phyloP scores from a whole-genome alignment of 768 basidiomycete species.

The Pisolithus tinctorius region DNA sequence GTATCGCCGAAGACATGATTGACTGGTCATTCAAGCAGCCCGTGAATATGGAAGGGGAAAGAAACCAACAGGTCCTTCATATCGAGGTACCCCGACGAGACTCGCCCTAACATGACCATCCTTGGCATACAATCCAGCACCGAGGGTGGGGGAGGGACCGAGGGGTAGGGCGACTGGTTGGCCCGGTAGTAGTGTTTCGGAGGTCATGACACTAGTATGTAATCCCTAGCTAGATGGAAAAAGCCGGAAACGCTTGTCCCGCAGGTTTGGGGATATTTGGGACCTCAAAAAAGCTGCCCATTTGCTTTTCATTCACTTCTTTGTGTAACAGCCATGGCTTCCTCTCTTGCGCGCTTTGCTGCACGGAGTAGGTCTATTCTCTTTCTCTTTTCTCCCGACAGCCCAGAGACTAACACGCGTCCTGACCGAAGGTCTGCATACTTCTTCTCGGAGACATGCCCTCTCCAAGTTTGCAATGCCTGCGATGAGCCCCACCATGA shows the following conservation, averaged over 20 bases:
- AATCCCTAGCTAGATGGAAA: conserved; percentile 3
- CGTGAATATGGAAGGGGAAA: conserved; percentile 16
- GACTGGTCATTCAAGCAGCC: conserved; percentile 10
- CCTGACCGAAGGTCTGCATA: conserved; percentile 54
- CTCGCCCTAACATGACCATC: conserved; percentile 63
- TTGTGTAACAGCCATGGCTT: conserved; percentile 42
- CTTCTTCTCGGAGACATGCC: conserved; percentile 70
- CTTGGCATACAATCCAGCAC: conserved; percentile 59
- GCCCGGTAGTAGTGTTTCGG: conserved; percentile 56
- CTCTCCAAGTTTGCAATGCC: conserved; percentile 91
- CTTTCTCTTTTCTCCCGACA: not conserved
- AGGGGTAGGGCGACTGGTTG: conserved; percentile 61
- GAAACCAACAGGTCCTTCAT: conserved; percentile 61
- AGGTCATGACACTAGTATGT: conserved; percentile 19
- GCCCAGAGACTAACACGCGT: not conserved
- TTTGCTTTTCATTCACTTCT: conserved; percentile 18
- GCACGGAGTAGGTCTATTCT: conserved; percentile 49
- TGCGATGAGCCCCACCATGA: conserved; percentile 99
- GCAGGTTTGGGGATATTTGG: conserved; percentile 23
- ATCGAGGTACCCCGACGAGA: conserved; percentile 56
- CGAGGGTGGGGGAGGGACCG: conserved; percentile 51
- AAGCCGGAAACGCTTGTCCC: conserved; percentile 13
- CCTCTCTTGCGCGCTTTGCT: conserved; percentile 57
- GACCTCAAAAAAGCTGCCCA: conserved; percentile 23
- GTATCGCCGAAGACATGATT: not conserved